These are phyloP conservation scores for Sporothrix dimorphospora DNA, from an alignment of 2,329 filamentous ascomycete genomes.

Conservation along the genomic window DNA sequence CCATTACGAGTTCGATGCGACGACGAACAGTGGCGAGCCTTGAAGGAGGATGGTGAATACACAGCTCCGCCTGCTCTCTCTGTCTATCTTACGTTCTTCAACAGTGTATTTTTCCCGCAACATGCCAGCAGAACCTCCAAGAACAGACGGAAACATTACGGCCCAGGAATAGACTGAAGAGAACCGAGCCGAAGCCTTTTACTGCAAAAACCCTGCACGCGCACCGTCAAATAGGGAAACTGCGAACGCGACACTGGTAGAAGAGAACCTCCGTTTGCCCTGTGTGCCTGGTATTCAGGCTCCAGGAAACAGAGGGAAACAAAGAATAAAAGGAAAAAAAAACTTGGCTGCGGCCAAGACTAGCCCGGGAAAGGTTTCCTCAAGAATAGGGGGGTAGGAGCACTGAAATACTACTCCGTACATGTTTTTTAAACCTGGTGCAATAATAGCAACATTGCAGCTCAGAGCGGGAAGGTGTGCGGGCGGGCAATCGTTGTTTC, in stretches of 20 bases:
- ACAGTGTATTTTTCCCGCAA: neutral
- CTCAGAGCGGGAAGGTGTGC: slow-evolving; percentile 13
- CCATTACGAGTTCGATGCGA: neutral
- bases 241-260: slow-evolving; percentile 10
- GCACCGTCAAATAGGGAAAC: neutral
- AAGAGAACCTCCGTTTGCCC: too few species aligned
- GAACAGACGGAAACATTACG: neutral
- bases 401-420: neutral
- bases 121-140: slow-evolving; percentile 3
- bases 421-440: neutral
- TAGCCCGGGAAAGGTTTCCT: neutral
- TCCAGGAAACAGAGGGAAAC: neutral
- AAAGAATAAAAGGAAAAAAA: too few species aligned
- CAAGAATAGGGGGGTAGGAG: neutral
- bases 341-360: neutral
- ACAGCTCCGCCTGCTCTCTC: neutral
- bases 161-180: slow-evolving; percentile 9
- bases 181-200: neutral
- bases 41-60: neutral
- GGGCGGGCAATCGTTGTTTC: slow-evolving; percentile 25
- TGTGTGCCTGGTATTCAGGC: neutral
- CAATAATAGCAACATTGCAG: slow-evolving; percentile 23
- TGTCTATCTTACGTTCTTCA: neutral
- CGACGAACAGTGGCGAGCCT: neutral
- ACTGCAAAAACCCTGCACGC: too few species aligned